Evolutionary conservation across 352 stramenopile genomes (phyloP), one percentile per base, ranked within the genome.

Genomic region (Phytopythium vexans): DNA sequence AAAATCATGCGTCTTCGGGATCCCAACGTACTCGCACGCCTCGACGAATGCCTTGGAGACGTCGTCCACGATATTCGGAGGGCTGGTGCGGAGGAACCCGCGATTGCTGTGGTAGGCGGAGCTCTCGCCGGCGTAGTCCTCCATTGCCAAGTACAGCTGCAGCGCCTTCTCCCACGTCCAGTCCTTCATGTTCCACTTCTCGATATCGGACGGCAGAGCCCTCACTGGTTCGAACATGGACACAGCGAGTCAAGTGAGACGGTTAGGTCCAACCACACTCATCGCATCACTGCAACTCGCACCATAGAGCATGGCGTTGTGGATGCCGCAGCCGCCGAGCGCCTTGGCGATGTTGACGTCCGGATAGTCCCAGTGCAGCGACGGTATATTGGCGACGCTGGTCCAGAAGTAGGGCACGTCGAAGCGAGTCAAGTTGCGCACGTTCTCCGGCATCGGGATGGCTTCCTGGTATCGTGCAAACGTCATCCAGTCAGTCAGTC

Each of bases 301-400:
- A 91, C 80, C 75, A 41, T 97, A 96, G 14, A 97, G 78, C 89
- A 96, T 96, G 15, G 89, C 89, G 48, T 97, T 97, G 57, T 96
- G 84, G 36, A 95, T 88, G 7, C 89, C 89, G 58, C 82, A 95
- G 35, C 89, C 89, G 11, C 89, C 89, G 14, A 97, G 60, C 10
- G 78, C 82, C 49, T 92, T 92, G 32, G 82, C 87, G 12, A 97
- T 64, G 45, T 95, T 86, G 49, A 89, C 82, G 38, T 86, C 82
- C 10, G 78, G 77, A 39, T 92, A 89, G 36, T 84, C 66, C 82
- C 82, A 95, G 50, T 94, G 85, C 39, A 86, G 32, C 7, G 54
- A 63, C 41, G 64, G 60, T 10, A 68, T 84, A 44, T 93, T 89
- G 4, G 86, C 82, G 33, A 96, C 83, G 52, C 70, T 86, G 1